A percentile compares a stretch with the other conserved stretches of the same genome.
These are phyloP conservation scores for Clathrospora elynae DNA, from an alignment of 2,329 filamentous ascomycete genomes.

Conservation along the genomic window DNA sequence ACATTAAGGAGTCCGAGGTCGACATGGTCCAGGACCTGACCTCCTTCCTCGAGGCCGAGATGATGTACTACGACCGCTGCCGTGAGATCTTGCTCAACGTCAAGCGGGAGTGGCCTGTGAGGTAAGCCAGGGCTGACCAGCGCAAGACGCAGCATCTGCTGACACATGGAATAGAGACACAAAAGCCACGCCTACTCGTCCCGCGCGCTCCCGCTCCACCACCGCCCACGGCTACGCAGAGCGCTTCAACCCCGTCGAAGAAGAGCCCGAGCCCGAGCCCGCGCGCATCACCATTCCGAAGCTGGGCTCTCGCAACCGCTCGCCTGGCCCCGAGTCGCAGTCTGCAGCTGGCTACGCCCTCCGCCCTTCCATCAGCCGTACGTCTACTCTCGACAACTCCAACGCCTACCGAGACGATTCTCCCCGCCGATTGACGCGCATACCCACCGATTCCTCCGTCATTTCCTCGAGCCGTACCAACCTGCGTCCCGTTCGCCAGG, in stretches of 20 bases:
- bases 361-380: conserved; percentile 57
- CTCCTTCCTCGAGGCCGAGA: conserved; percentile 82
- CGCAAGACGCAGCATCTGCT: conserved; percentile 14
- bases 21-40: conserved; percentile 82
- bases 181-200: conserved; percentile 44
- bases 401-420: conserved; percentile 60
- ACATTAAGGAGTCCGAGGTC: conserved; percentile 88
- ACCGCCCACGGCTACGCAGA: conserved; percentile 68
- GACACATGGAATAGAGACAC: conserved; percentile 32
- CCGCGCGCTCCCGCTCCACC: conserved; percentile 63
- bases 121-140: conserved; percentile 50
- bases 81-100: conserved; percentile 77
- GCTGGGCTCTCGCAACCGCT: conserved; percentile 52
- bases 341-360: conserved; percentile 42
- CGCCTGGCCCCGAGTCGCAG: conserved; percentile 40
- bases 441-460: conserved; percentile 60
- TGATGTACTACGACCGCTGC: conserved; percentile 90
- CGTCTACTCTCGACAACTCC: conserved; percentile 64
- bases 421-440: conserved; percentile 57
- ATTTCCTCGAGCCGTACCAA: conserved; percentile 56
- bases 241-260: conserved; percentile 62
- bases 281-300: conserved; percentile 54
- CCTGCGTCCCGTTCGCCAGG: conserved; percentile 50
- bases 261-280: conserved; percentile 60
- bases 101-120: conserved; percentile 71